Evolutionary conservation across 495 filamentous ascomycete species (phyloP).

Genomic region (Xeromyces bisporus): DNA sequence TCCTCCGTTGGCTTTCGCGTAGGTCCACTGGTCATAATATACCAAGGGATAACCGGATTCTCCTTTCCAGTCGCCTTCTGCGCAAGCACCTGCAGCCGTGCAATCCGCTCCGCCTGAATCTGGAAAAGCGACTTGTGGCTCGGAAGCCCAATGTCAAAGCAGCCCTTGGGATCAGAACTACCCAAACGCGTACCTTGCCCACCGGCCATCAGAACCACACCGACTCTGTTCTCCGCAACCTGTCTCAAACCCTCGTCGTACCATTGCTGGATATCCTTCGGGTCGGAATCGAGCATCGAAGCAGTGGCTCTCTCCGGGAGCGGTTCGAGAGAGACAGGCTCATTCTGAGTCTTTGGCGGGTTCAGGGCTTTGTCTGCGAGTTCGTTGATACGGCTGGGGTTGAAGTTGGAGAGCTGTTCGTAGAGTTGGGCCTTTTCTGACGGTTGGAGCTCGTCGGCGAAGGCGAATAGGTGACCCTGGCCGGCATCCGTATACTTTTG

Average conservation of each 20-base stretch:
- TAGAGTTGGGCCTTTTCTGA: conserved; percentile 64
- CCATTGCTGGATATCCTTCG: conserved; percentile 67
- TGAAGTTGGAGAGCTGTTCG: conserved; percentile 63
- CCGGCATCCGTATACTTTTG: conserved; percentile 60
- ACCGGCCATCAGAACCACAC: conserved; percentile 91
- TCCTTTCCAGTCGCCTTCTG: conserved; percentile 46
- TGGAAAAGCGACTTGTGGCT: conserved; percentile 92
- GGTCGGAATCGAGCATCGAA: conserved; percentile 79
- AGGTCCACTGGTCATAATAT: conserved; percentile 98
- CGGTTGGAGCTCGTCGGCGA: conserved; percentile 60
- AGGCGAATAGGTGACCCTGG: conserved; percentile 84
- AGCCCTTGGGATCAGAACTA: conserved; percentile 90
- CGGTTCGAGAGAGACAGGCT: conserved; percentile 55
- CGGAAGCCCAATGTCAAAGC: conserved; percentile 85
- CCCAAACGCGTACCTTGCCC: conserved; percentile 91
- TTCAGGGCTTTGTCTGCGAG: conserved; percentile 67
- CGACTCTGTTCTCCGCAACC: conserved; percentile 79
- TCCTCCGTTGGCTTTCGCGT: conserved; percentile 79
- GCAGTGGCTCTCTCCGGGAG: conserved; percentile 78
- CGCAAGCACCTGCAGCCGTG: conserved; percentile 72
- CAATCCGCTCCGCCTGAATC: conserved; percentile 87
- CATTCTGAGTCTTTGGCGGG: conserved; percentile 40
- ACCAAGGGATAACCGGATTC: conserved; percentile 78
- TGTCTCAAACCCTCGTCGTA: conserved; percentile 68
- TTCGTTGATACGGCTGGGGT: conserved; percentile 68